These are phyloP conservation scores for Elaeis oleifera DNA, from an alignment of 202 grass and related monocot species.

Conservation along the genomic window DNA sequence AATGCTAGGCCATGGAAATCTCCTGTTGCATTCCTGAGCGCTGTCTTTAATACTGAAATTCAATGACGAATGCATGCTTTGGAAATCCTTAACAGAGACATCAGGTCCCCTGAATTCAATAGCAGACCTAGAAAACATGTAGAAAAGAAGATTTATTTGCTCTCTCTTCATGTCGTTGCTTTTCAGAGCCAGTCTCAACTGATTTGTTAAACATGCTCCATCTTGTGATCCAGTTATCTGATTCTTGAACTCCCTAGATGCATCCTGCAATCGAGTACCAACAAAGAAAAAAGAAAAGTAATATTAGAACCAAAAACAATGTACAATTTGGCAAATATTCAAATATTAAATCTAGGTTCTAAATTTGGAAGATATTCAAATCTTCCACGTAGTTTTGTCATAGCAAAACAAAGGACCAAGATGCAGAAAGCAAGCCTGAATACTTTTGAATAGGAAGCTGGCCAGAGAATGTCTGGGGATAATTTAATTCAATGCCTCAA, in stretches of 20 bases:
- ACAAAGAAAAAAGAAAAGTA: not conserved
- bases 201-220: slow-evolving; percentile 35
- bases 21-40: slow-evolving; percentile 27
- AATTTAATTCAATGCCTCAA: too few species aligned
- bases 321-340: too few species aligned
- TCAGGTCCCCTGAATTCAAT: slow-evolving; percentile 17
- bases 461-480: too few species aligned
- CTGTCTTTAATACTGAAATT: slow-evolving; percentile 39
- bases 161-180: slow-evolving; percentile 29
- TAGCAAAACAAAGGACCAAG: too few species aligned
- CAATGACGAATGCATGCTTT: slow-evolving; percentile 24
- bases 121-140: slow-evolving; percentile 32
- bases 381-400: too few species aligned
- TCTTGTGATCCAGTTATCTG: slow-evolving; percentile 11
- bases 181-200: slow-evolving; percentile 25
- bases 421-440: too few species aligned
- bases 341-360: too few species aligned
- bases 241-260: not conserved
- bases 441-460: too few species aligned
- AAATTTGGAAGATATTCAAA: too few species aligned
- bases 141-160: slow-evolving; percentile 22
- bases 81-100: slow-evolving; percentile 24
- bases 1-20: slow-evolving; percentile 31
- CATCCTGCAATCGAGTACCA: slow-evolving; percentile 25
- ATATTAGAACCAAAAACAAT: not conserved